Conservation (phyloP, 2,329 filamentous ascomycete genomes). For the Macrophomina phaseolina region DNA sequence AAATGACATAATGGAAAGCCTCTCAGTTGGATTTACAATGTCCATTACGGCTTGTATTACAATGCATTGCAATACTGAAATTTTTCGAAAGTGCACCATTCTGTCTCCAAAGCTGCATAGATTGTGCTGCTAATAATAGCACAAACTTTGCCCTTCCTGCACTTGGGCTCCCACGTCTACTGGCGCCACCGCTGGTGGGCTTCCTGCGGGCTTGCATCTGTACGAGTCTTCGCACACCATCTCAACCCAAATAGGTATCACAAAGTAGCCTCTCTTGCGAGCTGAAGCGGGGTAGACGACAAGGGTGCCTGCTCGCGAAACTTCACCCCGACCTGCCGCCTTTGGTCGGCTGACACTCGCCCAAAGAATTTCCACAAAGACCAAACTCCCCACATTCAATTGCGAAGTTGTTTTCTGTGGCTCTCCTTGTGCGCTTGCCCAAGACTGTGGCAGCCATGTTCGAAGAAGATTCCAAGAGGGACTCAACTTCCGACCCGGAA, state of each 20-base stretch:
- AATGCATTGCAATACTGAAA: too few relatives aligned
- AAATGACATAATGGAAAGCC: too few relatives aligned
- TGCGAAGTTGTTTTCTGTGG: not conserved
- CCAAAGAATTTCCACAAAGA: not conserved
- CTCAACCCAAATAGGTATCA: not conserved
- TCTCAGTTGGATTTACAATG: too few relatives aligned
- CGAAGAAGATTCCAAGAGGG: conserved; percentile 3
- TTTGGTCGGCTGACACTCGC: conserved; percentile 9
- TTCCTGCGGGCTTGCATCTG: not conserved
- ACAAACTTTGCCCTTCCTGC: not conserved
- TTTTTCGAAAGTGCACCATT: too few relatives aligned
- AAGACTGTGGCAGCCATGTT: not conserved
- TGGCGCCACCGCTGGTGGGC: not conserved
- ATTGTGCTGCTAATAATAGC: not conserved
- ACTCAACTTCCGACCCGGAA: not conserved
- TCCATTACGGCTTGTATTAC: too few relatives aligned
- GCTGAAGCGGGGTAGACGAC: conserved; percentile 11
- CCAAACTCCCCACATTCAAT: not conserved
- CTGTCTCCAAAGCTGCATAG: too few relatives aligned
- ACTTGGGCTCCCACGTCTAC: not conserved
- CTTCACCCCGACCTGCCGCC: not conserved
- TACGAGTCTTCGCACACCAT: not conserved
- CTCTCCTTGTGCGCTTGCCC: not conserved
- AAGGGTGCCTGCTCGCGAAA: not conserved
- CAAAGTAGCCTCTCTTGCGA: not conserved